Evolutionary conservation across 768 basidiomycete species (phyloP), one percentile per base, ranked within the genome.

Genomic region (Serendipita vermifera): DNA sequence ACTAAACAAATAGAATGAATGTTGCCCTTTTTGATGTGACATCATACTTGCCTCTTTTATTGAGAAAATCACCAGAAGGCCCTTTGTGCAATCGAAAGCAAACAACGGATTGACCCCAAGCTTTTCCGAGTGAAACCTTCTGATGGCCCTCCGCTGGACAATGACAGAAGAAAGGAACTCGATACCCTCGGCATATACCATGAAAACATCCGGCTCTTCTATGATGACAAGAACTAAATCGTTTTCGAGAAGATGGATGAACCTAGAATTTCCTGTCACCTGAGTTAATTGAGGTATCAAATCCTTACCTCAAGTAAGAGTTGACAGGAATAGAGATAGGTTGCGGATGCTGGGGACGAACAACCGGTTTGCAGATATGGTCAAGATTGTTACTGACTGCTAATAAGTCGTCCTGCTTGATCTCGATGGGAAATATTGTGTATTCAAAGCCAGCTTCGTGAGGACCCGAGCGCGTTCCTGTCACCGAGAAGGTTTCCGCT

Each of bases 81-180:
- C 71, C 59, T 72, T 77, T 7, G 67, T 63, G 60, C 81, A 79
- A 41, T 82, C 78, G 57, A 73, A 79, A 0, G 79, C 70, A 3
- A 80, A 54, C 5, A 75, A n/a, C 41, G 71, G 68, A 4, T 73
- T 67, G 2, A 68, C 63, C 0, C 76, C 78, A 13, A 79, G 69
- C 61, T 74, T 78, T 57, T 75, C 72, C 5, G 69, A 70, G 55
- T 71, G 68, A 13, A 80, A 62, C 0, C 17, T 31, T 51, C 72
- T 73, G 32, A 41, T 41, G 39, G 15, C 39, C 15, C 27, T 41
- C 39, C 15, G 7, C 27, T 6, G 5, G 39, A 20, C 39, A 9
- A 41, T 26, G 5, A 26, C 39, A 6, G 39, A 41, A 9, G 39
- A 17, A 7, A 41, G 39, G 15, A 20, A 26, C 9, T 41, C 15